Base-by-base conservation (phyloP, 2,329 filamentous ascomycete genomes). In the Penicillium sp. region DNA sequence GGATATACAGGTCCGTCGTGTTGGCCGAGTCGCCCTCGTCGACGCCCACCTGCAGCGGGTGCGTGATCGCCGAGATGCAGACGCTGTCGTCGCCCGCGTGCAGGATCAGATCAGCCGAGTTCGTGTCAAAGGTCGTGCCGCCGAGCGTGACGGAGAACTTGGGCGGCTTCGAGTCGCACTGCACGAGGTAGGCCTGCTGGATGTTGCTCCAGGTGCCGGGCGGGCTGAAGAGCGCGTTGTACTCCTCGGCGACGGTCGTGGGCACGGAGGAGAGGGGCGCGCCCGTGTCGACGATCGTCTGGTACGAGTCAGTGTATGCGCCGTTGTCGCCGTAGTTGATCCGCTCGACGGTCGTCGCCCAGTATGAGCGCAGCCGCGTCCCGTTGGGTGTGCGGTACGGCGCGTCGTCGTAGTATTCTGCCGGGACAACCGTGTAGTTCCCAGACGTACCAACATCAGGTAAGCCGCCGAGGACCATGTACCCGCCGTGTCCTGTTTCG, bases 151-250 rank as follows among this genome's bases (percentile, higher is more conserved):
- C 75, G 7, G 76, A 76, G n/a, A 83, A 73, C 7, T 69, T 56
- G 0, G 82, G 82, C 5, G 77, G 66, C 1, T 57, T 76, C 7
- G 81, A 78, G 56, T 74, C 69, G 65, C 82, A 84, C 19, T 75
- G 67, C 1, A 84, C 80, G 7, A 75, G 47, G 57, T 78, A 83
- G 0, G 72, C 65, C 5, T 74, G 74, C 0, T 73, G 56, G 1
- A 70, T 65, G 1, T 70, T 46, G 38, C 71, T 69, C 45, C 74
- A 78, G 8, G 52, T 62, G 3, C 75, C 81, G 0, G 81, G 71
- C 1, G 81, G 81, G 11, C 64, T 52, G 66, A 83, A 84, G 0
- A 75, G 71, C 1, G 67, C 67, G 45, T 81, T 80, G 23, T 82
- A 69, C 1, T 75, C 76, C 7, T 81, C 68, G 11, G 70, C 64